These are phyloP conservation scores for Nothophoma quercina DNA, from an alignment of 2,329 filamentous ascomycete genomes.

Conservation along the genomic window DNA sequence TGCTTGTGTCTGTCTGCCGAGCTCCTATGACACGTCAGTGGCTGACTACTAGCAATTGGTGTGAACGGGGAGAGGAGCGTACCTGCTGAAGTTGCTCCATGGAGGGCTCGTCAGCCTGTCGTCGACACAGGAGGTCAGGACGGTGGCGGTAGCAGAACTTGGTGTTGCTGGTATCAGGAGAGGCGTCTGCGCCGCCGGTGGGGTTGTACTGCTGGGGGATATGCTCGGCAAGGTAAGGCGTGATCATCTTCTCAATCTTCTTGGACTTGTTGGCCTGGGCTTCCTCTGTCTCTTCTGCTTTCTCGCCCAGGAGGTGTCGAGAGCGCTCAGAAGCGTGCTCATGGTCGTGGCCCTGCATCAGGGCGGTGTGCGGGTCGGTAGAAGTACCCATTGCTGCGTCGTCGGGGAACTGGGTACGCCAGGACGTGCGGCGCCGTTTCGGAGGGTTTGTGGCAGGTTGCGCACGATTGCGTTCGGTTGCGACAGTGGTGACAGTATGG, in stretches of 20 bases:
- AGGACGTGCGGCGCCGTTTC: conserved; percentile 38
- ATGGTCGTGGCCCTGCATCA: conserved; percentile 49
- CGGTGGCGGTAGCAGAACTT: conserved; percentile 96
- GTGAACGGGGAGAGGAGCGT: conserved; percentile 41
- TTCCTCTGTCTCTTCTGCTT: conserved; percentile 35
- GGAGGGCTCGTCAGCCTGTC: conserved; percentile 91
- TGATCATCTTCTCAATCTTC: conserved; percentile 78
- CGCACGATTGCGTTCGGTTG: conserved; percentile 31
- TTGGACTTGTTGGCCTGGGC: conserved; percentile 54
- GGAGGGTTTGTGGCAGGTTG: conserved; percentile 21
- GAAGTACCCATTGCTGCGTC: conserved; percentile 20
- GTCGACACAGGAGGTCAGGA: conserved; percentile 90
- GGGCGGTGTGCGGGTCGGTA: conserved; percentile 42
- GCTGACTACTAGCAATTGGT: not conserved
- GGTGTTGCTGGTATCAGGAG: conserved; percentile 68
- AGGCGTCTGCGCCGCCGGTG: conserved; percentile 58
- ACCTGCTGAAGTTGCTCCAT: conserved; percentile 95
- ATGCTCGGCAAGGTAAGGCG: conserved; percentile 88
- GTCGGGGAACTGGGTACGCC: conserved; percentile 34
- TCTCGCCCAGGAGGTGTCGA: conserved; percentile 39
- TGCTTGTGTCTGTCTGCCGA: conserved; percentile 79
- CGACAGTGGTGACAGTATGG: conserved; percentile 33
- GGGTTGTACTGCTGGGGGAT: conserved; percentile 90
- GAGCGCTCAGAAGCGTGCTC: conserved; percentile 40
- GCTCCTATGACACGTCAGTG: conserved; percentile 64